Percentiles rank a stretch among this genome's conserved stretches.
Conservation (phyloP, 768 basidiomycete genomes). For the Tricholoma hemisulphureum region DNA sequence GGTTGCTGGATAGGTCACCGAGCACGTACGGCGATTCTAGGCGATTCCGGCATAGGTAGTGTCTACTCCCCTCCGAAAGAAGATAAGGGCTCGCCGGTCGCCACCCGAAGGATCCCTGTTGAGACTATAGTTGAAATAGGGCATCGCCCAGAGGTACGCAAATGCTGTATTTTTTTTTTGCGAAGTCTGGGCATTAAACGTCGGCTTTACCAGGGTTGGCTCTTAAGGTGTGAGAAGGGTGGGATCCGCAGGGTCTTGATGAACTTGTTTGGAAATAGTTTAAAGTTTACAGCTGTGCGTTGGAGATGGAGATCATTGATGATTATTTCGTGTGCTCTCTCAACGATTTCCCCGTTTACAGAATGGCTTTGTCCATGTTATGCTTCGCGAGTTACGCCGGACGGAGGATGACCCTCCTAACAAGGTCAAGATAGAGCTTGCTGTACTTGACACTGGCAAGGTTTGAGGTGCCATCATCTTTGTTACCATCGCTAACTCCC, state of each 20-base stretch:
- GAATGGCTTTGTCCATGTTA: conserved; percentile 86
- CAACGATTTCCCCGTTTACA: conserved; percentile 26
- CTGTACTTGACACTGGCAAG: conserved; percentile 89
- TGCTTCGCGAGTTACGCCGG: conserved; percentile 70
- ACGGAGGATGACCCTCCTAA: conserved; percentile 50
- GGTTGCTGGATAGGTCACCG: conserved; percentile 93
- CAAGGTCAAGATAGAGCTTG: conserved; percentile 75
- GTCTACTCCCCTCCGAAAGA: conserved; percentile 85
- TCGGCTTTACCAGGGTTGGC: conserved; percentile 65
- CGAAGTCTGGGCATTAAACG: not conserved
- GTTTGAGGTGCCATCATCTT: conserved; percentile 31
- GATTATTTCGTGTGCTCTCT: not conserved
- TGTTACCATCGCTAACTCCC: conserved; percentile 3
- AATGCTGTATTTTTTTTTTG: not conserved
- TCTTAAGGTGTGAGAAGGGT: conserved; percentile 84
- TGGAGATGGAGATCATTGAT: not conserved
- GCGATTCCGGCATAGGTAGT: conserved; percentile 82
- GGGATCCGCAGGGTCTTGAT: conserved; percentile 89
- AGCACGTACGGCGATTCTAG: conserved; percentile 68
- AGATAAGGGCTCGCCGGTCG: conserved; percentile 41
- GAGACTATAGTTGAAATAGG: conserved; percentile 91
- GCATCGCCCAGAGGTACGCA: conserved; percentile 56
- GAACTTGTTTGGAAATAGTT: conserved; percentile 92
- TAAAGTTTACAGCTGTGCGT: conserved; percentile 85
- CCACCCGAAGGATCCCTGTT: conserved; percentile 48